A percentile compares a stretch with the other conserved stretches of the same genome.
phyloP scores from a whole-genome alignment of 208 protist genomes.

The Leptomonas pyrrhocoris region DNA sequence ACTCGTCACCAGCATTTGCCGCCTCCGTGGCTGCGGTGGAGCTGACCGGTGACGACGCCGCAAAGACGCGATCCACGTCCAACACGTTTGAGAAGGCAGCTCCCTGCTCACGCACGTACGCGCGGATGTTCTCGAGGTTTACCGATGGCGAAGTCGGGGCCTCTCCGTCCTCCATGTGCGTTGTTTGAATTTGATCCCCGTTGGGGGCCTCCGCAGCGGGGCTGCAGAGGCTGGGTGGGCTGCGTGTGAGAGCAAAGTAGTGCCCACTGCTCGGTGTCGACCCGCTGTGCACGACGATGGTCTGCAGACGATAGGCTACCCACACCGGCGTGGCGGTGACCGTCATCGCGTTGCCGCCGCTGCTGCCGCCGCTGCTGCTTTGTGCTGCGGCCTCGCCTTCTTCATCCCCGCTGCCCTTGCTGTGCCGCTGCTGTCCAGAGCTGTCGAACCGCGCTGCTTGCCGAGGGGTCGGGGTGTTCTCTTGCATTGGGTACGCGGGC shows the following conservation, averaged over 20 bases:
- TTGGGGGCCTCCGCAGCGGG: background rate
- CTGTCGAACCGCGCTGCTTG: too few species aligned
- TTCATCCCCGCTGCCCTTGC: background rate
- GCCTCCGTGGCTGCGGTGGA: background rate
- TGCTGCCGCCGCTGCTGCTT: background rate
- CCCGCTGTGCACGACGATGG: conserved; percentile 75
- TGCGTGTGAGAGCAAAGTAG: conserved; percentile 55
- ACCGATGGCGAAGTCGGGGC: background rate
- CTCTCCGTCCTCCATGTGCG: background rate
- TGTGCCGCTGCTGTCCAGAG: background rate
- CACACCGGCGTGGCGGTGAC: conserved; percentile 9
- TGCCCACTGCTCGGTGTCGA: conserved; percentile 61
- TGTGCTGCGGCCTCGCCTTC: conserved; percentile 16
- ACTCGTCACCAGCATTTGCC: background rate
- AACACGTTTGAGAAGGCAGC: conserved; percentile 15
- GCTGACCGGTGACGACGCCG: background rate
- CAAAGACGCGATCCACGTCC: background rate
- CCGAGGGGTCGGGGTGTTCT: background rate
- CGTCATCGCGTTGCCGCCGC: background rate
- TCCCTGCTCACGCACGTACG: conserved; percentile 11
- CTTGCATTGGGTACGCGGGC: conserved; percentile 20
- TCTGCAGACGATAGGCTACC: conserved; percentile 54
- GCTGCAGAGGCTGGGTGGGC: background rate
- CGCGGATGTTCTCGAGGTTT: background rate
- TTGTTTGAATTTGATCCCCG: background rate